Evolutionary conservation across 2,329 filamentous ascomycete genomes (phyloP), one percentile per base, ranked within the genome.

Genomic region (Pyrenophora tritici-repentis): DNA sequence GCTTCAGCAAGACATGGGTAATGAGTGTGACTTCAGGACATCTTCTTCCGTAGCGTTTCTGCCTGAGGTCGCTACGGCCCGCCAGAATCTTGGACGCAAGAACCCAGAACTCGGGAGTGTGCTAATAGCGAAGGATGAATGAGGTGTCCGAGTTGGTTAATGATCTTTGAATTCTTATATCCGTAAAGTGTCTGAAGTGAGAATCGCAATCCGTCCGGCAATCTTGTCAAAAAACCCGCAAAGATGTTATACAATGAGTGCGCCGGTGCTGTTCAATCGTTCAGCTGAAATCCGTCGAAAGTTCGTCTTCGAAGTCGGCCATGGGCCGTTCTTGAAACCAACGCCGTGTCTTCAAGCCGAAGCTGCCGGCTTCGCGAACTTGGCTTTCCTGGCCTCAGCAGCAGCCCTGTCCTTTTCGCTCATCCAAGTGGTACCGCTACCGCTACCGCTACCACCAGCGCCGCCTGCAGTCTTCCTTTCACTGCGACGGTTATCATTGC

Each of bases 341-440:
- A 41, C 16, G 33, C 35, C 34, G 31, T 38, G 10, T 39, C 13
- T 40, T 44, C 18, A 51, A 26, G 35, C 40, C 64, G 50, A 67
- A 52, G 65, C 66, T 14, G 66, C 58, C 16, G 66, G 59, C 50
- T 65, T 65, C 4, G 73, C 70, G 49, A 75, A 79, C 53, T 73
- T 76, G 12, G 74, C 73, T 67, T 78, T 79, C 45, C 78, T 62
- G 37, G 72, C 73, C 44, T 79, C 77, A 13, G 75, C 75, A 44
- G 73, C 76, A 45, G 71, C 72, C 39, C 64, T 67, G 52, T 80
- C 78, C 29, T 68, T 70, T 16, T 75, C 75, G 42, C 55, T 77
- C 75, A 79, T 77, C 75, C 75, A 77, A 47, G 55, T 61, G 12
- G 49, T 34, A 16, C 55, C 49, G 4, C 56, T 50, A 34, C 56